phyloP scores from a whole-genome alignment of 2,329 filamentous ascomycete species.

The Ophiostoma quercus region DNA sequence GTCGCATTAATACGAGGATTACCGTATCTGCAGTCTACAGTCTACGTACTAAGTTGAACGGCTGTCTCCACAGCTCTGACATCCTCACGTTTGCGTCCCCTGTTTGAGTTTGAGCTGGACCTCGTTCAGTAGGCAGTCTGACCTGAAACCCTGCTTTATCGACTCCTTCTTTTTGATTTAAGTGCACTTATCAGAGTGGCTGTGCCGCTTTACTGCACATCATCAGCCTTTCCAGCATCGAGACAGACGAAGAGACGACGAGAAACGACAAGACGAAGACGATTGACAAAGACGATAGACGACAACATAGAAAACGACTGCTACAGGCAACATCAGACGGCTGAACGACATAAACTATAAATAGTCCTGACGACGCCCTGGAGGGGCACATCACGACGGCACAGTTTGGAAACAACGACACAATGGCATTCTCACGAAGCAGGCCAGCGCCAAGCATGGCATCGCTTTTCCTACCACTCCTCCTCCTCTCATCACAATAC shows the following conservation, averaged over 20 bases:
- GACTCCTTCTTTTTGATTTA: background rate
- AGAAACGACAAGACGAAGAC: background rate
- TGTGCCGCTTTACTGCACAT: background rate
- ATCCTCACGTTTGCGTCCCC: background rate
- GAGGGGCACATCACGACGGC: too few species aligned
- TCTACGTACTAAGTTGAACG: background rate
- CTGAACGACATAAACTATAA: background rate
- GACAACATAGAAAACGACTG: background rate
- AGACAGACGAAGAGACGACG: background rate
- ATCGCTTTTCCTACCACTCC: slow-evolving; percentile 49
- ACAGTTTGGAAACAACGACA: too few species aligned
- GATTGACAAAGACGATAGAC: background rate
- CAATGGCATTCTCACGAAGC: background rate
- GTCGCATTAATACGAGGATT: background rate
- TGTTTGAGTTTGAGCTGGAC: background rate
- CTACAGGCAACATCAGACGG: background rate
- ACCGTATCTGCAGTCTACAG: background rate
- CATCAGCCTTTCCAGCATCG: background rate
- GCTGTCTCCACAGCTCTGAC: background rate
- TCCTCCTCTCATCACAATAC: slow-evolving; percentile 55
- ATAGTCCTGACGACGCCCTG: background rate
- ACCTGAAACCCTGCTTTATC: background rate
- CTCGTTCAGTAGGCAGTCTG: background rate
- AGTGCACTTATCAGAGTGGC: background rate
- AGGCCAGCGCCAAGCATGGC: slow-evolving; percentile 38